Conservation (phyloP, 345 rosid genomes). For the Linum usitatissimum region DNA sequence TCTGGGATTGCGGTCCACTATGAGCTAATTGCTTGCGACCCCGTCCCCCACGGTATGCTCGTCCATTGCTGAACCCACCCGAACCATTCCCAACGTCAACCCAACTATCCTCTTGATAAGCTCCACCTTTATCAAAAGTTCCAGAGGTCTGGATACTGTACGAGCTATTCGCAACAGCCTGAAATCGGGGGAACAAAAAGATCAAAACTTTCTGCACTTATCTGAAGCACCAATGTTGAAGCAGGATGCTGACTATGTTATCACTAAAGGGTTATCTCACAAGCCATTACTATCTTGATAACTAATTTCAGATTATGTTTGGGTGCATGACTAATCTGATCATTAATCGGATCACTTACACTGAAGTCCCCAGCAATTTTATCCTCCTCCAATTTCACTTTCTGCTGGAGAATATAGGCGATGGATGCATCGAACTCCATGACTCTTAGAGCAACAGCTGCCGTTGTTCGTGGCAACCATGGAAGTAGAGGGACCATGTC, state of each 20-base stretch:
- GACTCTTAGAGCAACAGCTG: slow-evolving; percentile 63
- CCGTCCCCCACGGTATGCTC: slow-evolving; percentile 32
- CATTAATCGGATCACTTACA: slow-evolving; percentile 30
- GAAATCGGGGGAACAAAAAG: slow-evolving; percentile 2
- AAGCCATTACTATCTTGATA: too few species aligned
- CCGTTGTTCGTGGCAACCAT: slow-evolving; percentile 69
- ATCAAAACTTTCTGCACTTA: too few species aligned
- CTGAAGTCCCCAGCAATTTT: slow-evolving; percentile 29
- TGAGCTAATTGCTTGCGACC: slow-evolving; percentile 29
- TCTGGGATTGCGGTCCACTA: slow-evolving; percentile 33
- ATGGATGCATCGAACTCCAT: slow-evolving; percentile 54
- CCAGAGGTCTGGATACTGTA: slow-evolving; percentile 20
- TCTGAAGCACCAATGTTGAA: too few species aligned
- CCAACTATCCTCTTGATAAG: slow-evolving; percentile 43
- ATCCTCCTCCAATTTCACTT: slow-evolving; percentile 32
- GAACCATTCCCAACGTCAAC: slow-evolving; percentile 25
- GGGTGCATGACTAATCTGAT: too few species aligned
- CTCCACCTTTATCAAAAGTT: slow-evolving; percentile 24
- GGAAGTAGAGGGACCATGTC: slow-evolving; percentile 41
- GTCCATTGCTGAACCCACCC: slow-evolving; percentile 31
- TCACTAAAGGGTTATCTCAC: too few species aligned
- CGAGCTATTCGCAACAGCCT: slow-evolving; percentile 28
- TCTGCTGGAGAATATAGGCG: slow-evolving; percentile 37
- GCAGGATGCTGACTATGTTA: too few species aligned
- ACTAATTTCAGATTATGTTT: too few species aligned